phyloP scores from a whole-genome alignment of 345 rosid genomes.

The Eucalyptus virginea region DNA sequence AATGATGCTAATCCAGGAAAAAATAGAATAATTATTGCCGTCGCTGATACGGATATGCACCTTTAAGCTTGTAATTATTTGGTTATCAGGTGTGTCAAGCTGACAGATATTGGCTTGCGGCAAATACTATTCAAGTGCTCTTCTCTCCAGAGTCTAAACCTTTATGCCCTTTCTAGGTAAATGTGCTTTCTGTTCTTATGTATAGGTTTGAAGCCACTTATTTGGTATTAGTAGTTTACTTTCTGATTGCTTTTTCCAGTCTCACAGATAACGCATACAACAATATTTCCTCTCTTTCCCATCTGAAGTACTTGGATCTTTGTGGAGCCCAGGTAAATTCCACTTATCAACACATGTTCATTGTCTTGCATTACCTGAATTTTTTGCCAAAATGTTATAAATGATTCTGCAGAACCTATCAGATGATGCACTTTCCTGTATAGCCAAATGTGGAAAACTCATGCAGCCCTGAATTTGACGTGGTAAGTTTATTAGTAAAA shows the following conservation, averaged over 20 bases:
- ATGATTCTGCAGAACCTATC: constrained; percentile 55
- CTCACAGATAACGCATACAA: constrained; percentile 70
- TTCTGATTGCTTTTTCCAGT: constrained; percentile 22
- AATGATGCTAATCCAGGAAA: background rate
- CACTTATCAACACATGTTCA: background rate
- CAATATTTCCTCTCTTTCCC: constrained; percentile 46
- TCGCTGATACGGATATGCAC: background rate
- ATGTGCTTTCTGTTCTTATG: background rate
- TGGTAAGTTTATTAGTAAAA: constrained; percentile 36
- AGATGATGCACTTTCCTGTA: constrained; percentile 62
- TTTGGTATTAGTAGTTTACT: background rate
- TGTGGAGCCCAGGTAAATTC: constrained; percentile 84
- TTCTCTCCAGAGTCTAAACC: constrained; percentile 54
- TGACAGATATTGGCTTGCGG: constrained; percentile 72
- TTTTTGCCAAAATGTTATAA: background rate
- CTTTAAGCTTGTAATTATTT: background rate
- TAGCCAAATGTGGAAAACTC: constrained; percentile 72
- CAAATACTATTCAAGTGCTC: constrained; percentile 53
- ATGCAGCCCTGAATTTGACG: constrained; percentile 66
- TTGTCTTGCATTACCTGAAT: background rate
- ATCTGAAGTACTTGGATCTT: constrained; percentile 62
- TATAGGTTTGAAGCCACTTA: background rate
- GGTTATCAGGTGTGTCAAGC: constrained; percentile 63
- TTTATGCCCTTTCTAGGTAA: constrained; percentile 86
- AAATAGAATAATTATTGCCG: background rate